phyloP scores from a whole-genome alignment of 2,329 filamentous ascomycete species.

The Colletotrichum gigasporum region DNA sequence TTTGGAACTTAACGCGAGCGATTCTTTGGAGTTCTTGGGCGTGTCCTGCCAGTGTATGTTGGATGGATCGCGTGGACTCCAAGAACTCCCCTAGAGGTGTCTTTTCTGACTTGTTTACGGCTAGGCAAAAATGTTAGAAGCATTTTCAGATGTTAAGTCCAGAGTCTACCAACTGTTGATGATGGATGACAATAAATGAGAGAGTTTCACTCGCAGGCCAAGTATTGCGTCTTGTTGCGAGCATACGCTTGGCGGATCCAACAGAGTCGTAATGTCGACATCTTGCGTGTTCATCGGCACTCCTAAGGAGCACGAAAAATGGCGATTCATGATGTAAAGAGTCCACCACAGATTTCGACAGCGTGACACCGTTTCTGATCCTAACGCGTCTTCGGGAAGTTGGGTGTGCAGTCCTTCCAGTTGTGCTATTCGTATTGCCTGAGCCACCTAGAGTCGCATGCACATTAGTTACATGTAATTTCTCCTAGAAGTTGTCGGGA shows the following conservation, averaged over 20 bases:
- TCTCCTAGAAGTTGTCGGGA: not conserved
- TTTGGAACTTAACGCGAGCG: constrained; percentile 43
- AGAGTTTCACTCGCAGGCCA: constrained; percentile 47
- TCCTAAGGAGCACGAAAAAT: constrained; percentile 50
- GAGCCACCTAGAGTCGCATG: constrained; percentile 41
- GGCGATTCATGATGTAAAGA: constrained; percentile 49
- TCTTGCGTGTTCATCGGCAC: constrained; percentile 49
- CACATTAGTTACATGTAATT: too few species aligned
- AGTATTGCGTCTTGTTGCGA: constrained; percentile 41
- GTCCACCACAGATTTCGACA: constrained; percentile 53
- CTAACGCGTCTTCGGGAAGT: constrained; percentile 47
- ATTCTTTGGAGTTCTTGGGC: constrained; percentile 50
- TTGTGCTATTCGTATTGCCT: constrained; percentile 51
- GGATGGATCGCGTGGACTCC: constrained; percentile 45
- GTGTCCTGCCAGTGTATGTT: constrained; percentile 46
- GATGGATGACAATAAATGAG: constrained; percentile 46
- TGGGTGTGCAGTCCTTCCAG: constrained; percentile 52
- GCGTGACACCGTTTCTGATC: constrained; percentile 39
- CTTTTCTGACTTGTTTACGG: constrained; percentile 46
- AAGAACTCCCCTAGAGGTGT: constrained; percentile 43
- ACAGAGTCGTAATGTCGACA: constrained; percentile 43
- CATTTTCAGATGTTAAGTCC: not conserved
- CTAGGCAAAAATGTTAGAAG: constrained; percentile 28
- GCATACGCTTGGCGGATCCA: constrained; percentile 38
- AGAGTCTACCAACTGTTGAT: constrained; percentile 40